These are phyloP conservation scores for Wickerhamiella infanticola DNA, from an alignment of 1,139 yeast species.

Conservation along the genomic window DNA sequence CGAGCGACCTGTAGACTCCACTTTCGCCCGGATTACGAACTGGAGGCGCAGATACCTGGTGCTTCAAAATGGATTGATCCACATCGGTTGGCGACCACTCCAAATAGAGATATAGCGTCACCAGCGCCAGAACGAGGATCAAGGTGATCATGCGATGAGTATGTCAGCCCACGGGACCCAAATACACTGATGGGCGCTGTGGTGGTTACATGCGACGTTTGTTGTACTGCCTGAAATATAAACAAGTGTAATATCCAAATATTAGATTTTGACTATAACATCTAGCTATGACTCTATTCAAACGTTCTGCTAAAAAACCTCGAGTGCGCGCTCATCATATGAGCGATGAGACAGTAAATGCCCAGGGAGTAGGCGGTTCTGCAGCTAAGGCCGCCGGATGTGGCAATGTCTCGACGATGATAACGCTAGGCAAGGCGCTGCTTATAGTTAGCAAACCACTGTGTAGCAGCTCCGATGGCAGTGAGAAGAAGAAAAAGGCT, in stretches of 20 bases:
- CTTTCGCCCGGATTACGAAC: constrained; percentile 41
- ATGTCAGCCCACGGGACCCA: no score
- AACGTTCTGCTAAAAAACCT: background rate
- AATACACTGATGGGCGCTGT: no score
- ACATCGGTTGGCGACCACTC: constrained; percentile 31
- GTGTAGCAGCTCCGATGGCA: no score
- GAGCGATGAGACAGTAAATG: background rate
- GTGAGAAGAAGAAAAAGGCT: no score
- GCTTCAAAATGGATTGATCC: constrained; percentile 35
- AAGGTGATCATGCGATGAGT: constrained; percentile 13
- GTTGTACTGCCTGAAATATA: no score
- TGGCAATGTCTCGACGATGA: background rate
- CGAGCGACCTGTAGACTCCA: constrained; percentile 46
- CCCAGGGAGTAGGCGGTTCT: background rate
- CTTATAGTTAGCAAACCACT: background rate
- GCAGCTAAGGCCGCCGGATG: background rate
- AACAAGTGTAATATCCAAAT: no score
- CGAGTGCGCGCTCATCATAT: background rate
- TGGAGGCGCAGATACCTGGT: constrained; percentile 40
- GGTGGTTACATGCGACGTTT: no score
- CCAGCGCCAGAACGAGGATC: constrained; percentile 14
- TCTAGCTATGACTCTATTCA: no score
- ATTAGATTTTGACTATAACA: no score
- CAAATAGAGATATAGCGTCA: constrained; percentile 14
- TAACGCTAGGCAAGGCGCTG: background rate